A percentile compares a stretch with the other conserved stretches of the same genome.
Evolutionary conservation across 768 basidiomycete species (phyloP).

Genomic region (Pulveroboletus sp.): DNA sequence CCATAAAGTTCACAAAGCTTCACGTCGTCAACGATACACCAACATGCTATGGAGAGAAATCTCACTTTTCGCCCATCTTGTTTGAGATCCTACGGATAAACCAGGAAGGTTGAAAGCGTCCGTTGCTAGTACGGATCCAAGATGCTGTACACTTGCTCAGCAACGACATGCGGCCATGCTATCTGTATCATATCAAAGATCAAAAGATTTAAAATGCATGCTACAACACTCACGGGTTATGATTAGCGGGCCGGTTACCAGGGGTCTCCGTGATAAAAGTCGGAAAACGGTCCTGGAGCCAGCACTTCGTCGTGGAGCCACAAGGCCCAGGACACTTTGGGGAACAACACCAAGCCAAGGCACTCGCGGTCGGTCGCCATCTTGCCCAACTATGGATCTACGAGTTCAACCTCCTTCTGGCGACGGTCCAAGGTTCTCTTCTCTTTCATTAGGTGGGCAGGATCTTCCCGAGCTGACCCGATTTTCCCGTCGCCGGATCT

Average conservation of each 20-base stretch:
- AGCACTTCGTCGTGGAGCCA: too few species aligned
- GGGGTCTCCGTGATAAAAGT: too few species aligned
- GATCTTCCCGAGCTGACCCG: slow-evolving; percentile 17
- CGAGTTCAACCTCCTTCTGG: neutral
- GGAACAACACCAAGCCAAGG: neutral
- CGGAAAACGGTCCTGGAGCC: too few species aligned
- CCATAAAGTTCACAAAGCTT: slow-evolving; percentile 50
- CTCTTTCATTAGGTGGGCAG: slow-evolving; percentile 13
- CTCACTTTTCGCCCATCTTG: slow-evolving; percentile 33
- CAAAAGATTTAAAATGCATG: neutral
- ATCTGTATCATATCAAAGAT: neutral
- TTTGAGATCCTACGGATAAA: slow-evolving; percentile 10
- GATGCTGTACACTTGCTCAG: slow-evolving; percentile 6
- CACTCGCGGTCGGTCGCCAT: too few species aligned
- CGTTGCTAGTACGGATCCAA: neutral
- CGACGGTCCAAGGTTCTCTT: neutral
- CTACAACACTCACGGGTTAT: neutral
- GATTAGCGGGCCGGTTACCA: neutral
- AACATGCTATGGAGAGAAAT: neutral
- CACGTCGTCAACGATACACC: neutral
- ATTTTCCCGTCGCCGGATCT: slow-evolving; percentile 25
- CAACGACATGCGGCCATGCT: slow-evolving; percentile 9
- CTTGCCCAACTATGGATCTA: neutral
- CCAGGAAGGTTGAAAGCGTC: neutral
- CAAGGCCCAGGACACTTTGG: too few species aligned